Percentiles rank a stretch among this genome's conserved stretches.
Evolutionary conservation across 306 rosid genomes (phyloP).

Genomic region (Adenanthera pavonina): DNA sequence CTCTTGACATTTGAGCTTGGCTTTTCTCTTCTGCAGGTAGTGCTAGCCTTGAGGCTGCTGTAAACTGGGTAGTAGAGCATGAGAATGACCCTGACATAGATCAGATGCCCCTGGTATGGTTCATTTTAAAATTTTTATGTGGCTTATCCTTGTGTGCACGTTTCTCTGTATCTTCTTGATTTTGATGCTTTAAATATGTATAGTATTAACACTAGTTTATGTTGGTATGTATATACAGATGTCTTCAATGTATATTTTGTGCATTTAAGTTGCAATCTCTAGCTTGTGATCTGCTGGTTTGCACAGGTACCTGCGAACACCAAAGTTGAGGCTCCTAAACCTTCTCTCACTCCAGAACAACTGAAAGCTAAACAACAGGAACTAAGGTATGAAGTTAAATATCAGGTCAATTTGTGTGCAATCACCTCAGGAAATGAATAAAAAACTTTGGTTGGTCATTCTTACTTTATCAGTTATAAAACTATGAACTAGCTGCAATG

Average conservation of each 20-base stretch:
- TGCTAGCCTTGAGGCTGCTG: conserved; percentile 84
- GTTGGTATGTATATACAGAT: conserved; percentile 10
- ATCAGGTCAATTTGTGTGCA: conserved; percentile 1
- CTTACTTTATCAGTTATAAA: not conserved
- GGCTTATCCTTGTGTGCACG: conserved; percentile 8
- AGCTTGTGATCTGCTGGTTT: conserved; percentile 40
- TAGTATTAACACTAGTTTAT: conserved; percentile 16
- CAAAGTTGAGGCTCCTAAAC: conserved; percentile 74
- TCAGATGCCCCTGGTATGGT: conserved; percentile 83
- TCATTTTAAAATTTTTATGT: conserved; percentile 2
- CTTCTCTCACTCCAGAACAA: conserved; percentile 90
- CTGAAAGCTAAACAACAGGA: conserved; percentile 86
- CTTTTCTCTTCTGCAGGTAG: conserved; percentile 64
- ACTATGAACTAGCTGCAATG: not conserved
- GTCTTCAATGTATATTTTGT: conserved; percentile 5
- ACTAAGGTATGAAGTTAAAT: conserved; percentile 66
- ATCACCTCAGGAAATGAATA: not conserved
- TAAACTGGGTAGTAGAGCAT: conserved; percentile 90
- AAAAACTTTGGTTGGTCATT: not conserved
- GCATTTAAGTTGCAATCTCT: conserved; percentile 37
- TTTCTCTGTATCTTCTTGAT: conserved; percentile 18
- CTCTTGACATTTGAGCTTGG: conserved; percentile 36
- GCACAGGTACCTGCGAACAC: conserved; percentile 73
- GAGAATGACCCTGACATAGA: conserved; percentile 85
- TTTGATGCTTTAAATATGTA: conserved; percentile 18